These are phyloP conservation scores for Seiridium cupressi DNA, from an alignment of 2,329 filamentous ascomycete genomes.

Conservation along the genomic window DNA sequence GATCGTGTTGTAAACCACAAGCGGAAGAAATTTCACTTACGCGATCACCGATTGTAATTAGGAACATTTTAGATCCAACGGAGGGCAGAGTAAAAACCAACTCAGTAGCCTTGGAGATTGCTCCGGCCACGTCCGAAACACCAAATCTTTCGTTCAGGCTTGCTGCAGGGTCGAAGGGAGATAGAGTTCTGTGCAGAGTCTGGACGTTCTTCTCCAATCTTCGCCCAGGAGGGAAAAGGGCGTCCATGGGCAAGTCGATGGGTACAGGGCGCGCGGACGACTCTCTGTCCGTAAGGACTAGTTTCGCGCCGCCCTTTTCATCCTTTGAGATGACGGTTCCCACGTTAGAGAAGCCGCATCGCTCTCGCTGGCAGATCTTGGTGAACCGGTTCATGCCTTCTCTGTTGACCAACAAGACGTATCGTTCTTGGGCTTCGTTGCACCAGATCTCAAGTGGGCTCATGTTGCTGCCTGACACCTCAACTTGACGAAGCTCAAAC, in stretches of 20 bases:
- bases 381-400: constrained; percentile 76
- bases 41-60: constrained; percentile 94
- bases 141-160: constrained; percentile 58
- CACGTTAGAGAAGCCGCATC: constrained; percentile 90
- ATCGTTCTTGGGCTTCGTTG: constrained; percentile 94
- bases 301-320: constrained; percentile 62
- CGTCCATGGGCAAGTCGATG: constrained; percentile 15
- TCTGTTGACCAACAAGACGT: constrained; percentile 84
- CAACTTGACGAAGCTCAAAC: constrained; percentile 92
- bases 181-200: constrained; percentile 18
- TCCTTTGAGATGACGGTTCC: constrained; percentile 68
- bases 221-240: constrained; percentile 10
- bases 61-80: constrained; percentile 94
- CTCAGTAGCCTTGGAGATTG: constrained; percentile 66
- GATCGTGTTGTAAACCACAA: neutral
- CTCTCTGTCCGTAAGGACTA: constrained; percentile 57
- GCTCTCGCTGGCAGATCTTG: constrained; percentile 70
- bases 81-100: constrained; percentile 81
- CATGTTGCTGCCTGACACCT: constrained; percentile 87
- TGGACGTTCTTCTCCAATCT: constrained; percentile 10
- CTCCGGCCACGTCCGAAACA: constrained; percentile 37
- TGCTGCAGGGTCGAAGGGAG: constrained; percentile 62
- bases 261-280: constrained; percentile 10
- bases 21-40: neutral
- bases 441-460: constrained; percentile 98